Evolutionary conservation across 1,284 basidiomycete species (phyloP), one percentile per base, ranked within the genome.

Genomic region (Marasmius fiardii): DNA sequence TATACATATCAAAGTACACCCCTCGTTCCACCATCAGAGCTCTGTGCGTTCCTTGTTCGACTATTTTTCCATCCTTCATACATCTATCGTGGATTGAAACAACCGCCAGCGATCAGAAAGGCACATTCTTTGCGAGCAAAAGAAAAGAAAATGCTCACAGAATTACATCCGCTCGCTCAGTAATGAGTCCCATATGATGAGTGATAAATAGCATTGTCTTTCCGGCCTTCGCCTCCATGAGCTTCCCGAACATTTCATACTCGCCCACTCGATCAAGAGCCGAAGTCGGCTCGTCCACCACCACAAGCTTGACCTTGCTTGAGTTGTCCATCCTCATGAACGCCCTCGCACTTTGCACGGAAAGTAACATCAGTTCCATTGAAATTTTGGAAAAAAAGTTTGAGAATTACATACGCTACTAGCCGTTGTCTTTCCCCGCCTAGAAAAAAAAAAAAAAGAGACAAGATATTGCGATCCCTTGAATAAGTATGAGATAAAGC

Each of bases 51-150:
- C 83, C 84, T 1, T 67, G 68, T 64, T 87, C 83, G 0, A 75
- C 71, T 3, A 87, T 69, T 0, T 57, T 55, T 0, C 84, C 82
- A 43, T 83, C 77, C 58, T 84, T 80, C 75, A 86, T 80, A 57
- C 82, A 86, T 54, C 85, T 87, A 52, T n/a, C n/a, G 43, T 35
- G 52, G 43, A 58, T 20, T 12, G 4, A 31, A 10, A 31, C 28
- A 31, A 31, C 28, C 6, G n/a, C n/a, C n/a, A n/a, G n/a, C n/a
- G n/a, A 14, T 21, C 34, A 21, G 14, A 20, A 51, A 24, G 12
- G 16, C 48, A 11, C n/a, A n/a, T n/a, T 33, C 34, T 50, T 16
- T 6, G 44, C 11, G 2, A 47, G 23, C 28, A 28, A 39, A 47
- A 44, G 26, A 43, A 2, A 21, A 41, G 31, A n/a, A 8, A 3